Percentiles rank a stretch among this genome's conserved stretches.
These are phyloP conservation scores for Trichoderma erinaceum DNA, from an alignment of 495 filamentous ascomycete genomes.

Conservation along the genomic window DNA sequence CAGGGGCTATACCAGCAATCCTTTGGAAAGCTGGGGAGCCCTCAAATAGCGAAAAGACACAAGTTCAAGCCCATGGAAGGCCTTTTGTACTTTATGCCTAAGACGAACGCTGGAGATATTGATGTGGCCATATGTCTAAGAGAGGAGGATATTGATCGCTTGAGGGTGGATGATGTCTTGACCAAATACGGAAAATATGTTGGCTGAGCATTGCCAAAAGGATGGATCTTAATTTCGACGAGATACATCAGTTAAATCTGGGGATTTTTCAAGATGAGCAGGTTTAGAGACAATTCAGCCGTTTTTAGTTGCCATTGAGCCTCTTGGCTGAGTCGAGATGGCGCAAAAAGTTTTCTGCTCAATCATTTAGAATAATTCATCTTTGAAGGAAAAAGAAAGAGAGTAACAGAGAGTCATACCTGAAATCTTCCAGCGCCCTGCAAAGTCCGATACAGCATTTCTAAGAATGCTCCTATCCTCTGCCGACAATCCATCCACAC, in stretches of 20 bases:
- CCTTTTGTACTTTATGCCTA: constrained; percentile 45
- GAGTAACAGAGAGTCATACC: neutral
- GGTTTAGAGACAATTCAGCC: too few species aligned
- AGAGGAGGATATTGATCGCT: constrained; percentile 37
- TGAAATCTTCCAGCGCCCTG: neutral
- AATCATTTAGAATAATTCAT: neutral
- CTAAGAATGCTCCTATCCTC: neutral
- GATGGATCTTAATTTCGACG: too few species aligned
- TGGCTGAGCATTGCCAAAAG: constrained; percentile 20
- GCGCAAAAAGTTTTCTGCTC: neutral
- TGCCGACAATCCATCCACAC: neutral
- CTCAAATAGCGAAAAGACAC: constrained; percentile 45
- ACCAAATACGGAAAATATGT: constrained; percentile 31
- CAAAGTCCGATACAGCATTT: neutral
- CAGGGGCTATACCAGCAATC: constrained; percentile 40
- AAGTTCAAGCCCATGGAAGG: constrained; percentile 39
- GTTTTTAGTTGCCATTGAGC: neutral
- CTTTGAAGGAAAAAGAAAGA: neutral
- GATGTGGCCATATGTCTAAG: constrained; percentile 38
- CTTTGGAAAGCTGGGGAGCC: constrained; percentile 45
- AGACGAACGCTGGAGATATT: constrained; percentile 34
- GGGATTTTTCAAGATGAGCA: too few species aligned
- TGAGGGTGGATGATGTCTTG: constrained; percentile 36
- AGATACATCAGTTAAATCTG: too few species aligned
- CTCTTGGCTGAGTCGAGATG: neutral